These are phyloP conservation scores for Vitis rotundifolia DNA, from an alignment of 164 flowering plant species.

Conservation along the genomic window DNA sequence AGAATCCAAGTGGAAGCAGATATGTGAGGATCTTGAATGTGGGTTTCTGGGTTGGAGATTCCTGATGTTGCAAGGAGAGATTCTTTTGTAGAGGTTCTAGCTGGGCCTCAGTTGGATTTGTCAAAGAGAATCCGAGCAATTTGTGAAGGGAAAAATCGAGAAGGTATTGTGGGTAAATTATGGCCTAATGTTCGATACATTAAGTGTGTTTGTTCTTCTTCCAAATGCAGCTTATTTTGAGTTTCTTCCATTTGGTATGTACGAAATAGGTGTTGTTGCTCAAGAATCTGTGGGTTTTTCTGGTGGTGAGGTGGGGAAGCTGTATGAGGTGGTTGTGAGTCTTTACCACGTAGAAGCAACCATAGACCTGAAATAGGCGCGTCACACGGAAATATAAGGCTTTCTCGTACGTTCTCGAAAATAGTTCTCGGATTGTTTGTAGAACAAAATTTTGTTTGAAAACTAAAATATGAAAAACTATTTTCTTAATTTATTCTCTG, in stretches of 20 bases:
- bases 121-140: slow-evolving; percentile 26
- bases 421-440: too few species aligned
- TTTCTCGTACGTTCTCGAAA: too few species aligned
- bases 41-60: slow-evolving; percentile 34
- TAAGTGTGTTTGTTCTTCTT: slow-evolving; percentile 36
- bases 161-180: slow-evolving; percentile 33
- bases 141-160: slow-evolving; percentile 31
- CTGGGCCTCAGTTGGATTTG: slow-evolving; percentile 39
- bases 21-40: slow-evolving; percentile 41
- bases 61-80: slow-evolving; percentile 36
- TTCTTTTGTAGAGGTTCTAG: slow-evolving; percentile 36
- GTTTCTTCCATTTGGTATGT: slow-evolving; percentile 42
- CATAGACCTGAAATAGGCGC: too few species aligned
- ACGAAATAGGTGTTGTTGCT: not conserved
- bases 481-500: too few species aligned
- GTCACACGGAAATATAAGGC: too few species aligned
- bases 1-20: slow-evolving; percentile 44
- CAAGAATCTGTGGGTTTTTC: slow-evolving; percentile 36
- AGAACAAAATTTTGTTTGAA: too few species aligned
- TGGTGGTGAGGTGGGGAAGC: slow-evolving; percentile 46
- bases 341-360: too few species aligned
- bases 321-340: slow-evolving; percentile 48
- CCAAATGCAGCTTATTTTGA: slow-evolving; percentile 62
- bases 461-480: too few species aligned
- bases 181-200: slow-evolving; percentile 50